Percentiles rank a stretch among this genome's conserved stretches.
These are phyloP conservation scores for Fusarium domesticum DNA, from an alignment of 2,329 filamentous ascomycete species.

Conservation along the genomic window DNA sequence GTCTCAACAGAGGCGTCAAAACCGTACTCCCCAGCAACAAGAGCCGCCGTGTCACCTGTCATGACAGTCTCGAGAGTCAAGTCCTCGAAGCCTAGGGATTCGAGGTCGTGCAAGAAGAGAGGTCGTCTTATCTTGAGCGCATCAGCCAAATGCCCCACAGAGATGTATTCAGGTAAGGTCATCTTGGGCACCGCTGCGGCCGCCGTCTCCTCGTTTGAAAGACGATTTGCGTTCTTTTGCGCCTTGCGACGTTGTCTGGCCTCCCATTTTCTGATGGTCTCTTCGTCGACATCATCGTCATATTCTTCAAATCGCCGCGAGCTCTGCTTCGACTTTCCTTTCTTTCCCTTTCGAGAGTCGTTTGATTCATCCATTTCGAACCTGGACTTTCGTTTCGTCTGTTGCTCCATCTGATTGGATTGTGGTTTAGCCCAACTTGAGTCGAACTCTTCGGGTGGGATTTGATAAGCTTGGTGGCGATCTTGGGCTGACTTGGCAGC, in stretches of 20 bases:
- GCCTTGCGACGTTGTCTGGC: constrained; percentile 41
- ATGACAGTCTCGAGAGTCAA: constrained; percentile 79
- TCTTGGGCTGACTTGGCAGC: not conserved
- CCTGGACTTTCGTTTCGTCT: constrained; percentile 29
- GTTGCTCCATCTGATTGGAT: constrained; percentile 13
- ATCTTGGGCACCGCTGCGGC: constrained; percentile 54
- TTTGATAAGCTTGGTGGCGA: constrained; percentile 1
- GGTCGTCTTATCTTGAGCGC: constrained; percentile 69
- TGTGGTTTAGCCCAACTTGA: constrained; percentile 1
- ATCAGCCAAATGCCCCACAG: constrained; percentile 74
- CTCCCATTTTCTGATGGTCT: constrained; percentile 36
- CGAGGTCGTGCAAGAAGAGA: constrained; percentile 71
- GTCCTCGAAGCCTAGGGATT: constrained; percentile 86
- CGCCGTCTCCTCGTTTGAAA: constrained; percentile 38
- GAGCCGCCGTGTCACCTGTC: constrained; percentile 82
- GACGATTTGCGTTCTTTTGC: constrained; percentile 41
- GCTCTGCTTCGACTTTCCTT: constrained; percentile 27
- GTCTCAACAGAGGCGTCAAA: constrained; percentile 78
- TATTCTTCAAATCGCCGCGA: constrained; percentile 20
- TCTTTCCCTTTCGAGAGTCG: constrained; percentile 21
- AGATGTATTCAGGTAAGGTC: constrained; percentile 86
- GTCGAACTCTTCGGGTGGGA: constrained; percentile 1
- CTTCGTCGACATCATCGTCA: constrained; percentile 41
- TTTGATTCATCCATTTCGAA: constrained; percentile 31
- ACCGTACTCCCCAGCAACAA: constrained; percentile 90